Evolutionary conservation across 352 stramenopile genomes (phyloP).

Genomic region (Peronosclerospora sorghi): DNA sequence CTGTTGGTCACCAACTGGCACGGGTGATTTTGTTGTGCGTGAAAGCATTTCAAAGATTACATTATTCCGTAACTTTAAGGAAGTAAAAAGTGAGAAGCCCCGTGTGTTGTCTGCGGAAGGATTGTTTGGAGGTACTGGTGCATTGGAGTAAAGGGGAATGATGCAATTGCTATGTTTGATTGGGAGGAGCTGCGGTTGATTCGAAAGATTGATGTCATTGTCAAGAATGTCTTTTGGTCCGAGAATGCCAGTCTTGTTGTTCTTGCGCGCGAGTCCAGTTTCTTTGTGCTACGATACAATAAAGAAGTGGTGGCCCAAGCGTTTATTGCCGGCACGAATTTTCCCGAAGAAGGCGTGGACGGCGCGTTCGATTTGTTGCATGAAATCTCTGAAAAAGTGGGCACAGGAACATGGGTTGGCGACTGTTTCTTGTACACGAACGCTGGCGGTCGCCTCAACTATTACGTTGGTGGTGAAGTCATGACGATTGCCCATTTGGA

Average conservation of each 20-base stretch:
- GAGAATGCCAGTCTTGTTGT: constrained; percentile 93
- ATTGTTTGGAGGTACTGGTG: constrained; percentile 90
- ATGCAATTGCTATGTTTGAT: constrained; percentile 97
- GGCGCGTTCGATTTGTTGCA: constrained; percentile 96
- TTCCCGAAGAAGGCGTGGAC: constrained; percentile 92
- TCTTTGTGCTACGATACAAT: constrained; percentile 96
- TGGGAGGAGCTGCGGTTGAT: constrained; percentile 97
- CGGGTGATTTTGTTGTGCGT: constrained; percentile 97
- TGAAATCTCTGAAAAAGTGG: constrained; percentile 94
- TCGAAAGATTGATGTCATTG: constrained; percentile 94
- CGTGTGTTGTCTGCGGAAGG: constrained; percentile 91
- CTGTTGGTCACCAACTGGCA: constrained; percentile 95
- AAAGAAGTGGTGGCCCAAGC: constrained; percentile 80
- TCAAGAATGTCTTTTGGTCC: constrained; percentile 97
- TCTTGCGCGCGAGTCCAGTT: constrained; percentile 90
- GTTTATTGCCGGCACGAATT: constrained; percentile 82
- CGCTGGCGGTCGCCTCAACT: constrained; percentile 89
- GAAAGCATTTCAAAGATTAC: constrained; percentile 94
- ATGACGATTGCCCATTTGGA: constrained; percentile 96
- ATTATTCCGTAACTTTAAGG: constrained; percentile 99
- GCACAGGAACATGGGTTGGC: constrained; percentile 96
- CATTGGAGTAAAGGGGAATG: constrained; percentile 92
- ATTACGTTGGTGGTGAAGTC: constrained; percentile 99
- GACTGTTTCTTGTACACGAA: constrained; percentile 99
- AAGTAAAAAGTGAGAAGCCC: constrained; percentile 90